Conservation (phyloP, 768 basidiomycete genomes). For the Cubamyces lactineus region DNA sequence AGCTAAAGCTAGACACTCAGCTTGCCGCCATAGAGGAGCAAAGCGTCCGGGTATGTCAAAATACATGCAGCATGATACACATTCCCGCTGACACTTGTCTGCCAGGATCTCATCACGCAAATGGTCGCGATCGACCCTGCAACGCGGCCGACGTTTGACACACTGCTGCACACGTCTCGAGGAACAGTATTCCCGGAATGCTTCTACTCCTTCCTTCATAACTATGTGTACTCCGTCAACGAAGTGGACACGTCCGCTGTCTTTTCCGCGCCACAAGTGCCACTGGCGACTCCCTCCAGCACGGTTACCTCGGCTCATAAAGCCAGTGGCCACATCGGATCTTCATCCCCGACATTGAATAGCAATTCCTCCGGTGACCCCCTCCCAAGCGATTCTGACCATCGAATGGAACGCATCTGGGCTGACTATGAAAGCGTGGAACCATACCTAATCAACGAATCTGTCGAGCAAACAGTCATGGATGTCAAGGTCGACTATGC, state of each 20-base stretch:
- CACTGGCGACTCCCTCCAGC: constrained; percentile 39
- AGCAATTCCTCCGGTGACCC: constrained; percentile 35
- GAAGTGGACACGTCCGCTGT: constrained; percentile 58
- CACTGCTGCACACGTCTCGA: constrained; percentile 71
- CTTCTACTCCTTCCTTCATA: constrained; percentile 94
- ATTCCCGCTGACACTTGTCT: background rate
- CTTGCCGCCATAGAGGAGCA: constrained; percentile 79
- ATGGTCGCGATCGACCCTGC: constrained; percentile 87
- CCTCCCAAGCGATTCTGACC: constrained; percentile 83
- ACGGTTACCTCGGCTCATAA: constrained; percentile 7
- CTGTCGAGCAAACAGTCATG: constrained; percentile 48
- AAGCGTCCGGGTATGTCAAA: constrained; percentile 70
- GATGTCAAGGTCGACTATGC: constrained; percentile 61
- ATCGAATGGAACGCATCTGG: constrained; percentile 82
- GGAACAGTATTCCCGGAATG: constrained; percentile 86
- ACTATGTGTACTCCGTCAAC: constrained; percentile 81
- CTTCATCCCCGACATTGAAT: constrained; percentile 10
- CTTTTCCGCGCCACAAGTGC: constrained; percentile 37
- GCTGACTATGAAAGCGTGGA: constrained; percentile 84
- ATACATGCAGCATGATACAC: background rate
- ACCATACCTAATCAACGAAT: constrained; percentile 61
- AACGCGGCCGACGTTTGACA: constrained; percentile 80
- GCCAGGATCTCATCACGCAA: constrained; percentile 79
- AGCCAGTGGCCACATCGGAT: background rate
- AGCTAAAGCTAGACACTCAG: constrained; percentile 73